phyloP scores from a whole-genome alignment of 1,284 basidiomycete genomes.

The Puccinia coronata region DNA sequence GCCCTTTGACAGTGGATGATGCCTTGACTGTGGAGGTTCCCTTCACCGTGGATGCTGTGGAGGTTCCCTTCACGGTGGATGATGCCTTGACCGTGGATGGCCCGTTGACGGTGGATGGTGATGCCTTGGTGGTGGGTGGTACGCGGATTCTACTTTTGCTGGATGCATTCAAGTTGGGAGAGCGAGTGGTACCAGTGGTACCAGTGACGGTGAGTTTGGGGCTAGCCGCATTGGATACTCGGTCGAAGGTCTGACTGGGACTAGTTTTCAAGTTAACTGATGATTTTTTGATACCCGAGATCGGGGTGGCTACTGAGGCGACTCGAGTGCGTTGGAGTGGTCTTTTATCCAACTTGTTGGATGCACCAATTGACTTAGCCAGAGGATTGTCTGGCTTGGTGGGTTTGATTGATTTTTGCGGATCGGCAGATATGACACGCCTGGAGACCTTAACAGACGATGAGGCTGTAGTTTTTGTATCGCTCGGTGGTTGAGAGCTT shows the following conservation, averaged over 20 bases:
- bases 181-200: not conserved
- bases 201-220: conserved; percentile 14
- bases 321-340: conserved; percentile 27
- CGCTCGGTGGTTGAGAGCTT: not conserved
- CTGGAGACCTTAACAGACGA: conserved; percentile 6
- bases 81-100: too few relatives aligned
- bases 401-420: not conserved
- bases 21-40: too few relatives aligned
- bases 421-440: conserved; percentile 17
- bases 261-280: not conserved
- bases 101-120: too few relatives aligned
- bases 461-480: not conserved
- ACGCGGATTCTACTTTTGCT: not conserved
- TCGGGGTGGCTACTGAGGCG: conserved; percentile 33
- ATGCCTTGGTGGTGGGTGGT: not conserved
- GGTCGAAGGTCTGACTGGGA: not conserved
- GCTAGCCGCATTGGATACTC: not conserved
- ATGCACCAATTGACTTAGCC: not conserved
- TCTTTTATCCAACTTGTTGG: conserved; percentile 13
- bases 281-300: conserved; percentile 28
- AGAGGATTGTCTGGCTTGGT: not conserved
- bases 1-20: too few relatives aligned
- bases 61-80: too few relatives aligned
- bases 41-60: too few relatives aligned
- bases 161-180: not conserved